Percentiles rank a stretch among this genome's conserved stretches.
phyloP scores from a whole-genome alignment of 1,139 yeast genomes.

The Pichia sp. region DNA sequence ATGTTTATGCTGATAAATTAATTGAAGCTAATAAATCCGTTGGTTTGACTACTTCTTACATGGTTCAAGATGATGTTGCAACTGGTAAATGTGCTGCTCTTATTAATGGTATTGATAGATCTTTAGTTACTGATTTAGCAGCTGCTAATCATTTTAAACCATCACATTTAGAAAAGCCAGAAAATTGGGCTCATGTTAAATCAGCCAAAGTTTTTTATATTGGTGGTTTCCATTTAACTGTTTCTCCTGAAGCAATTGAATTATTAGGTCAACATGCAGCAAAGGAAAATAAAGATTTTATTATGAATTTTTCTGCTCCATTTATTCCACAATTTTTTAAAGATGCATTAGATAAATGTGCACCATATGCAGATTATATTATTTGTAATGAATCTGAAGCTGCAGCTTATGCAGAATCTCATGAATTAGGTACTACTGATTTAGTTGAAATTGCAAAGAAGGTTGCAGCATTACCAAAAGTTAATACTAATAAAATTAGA shows the following conservation, averaged over 20 bases:
- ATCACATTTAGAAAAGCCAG: constrained; percentile 79
- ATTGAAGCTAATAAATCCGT: constrained; percentile 77
- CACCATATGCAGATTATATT: constrained; percentile 86
- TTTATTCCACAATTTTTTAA: constrained; percentile 94
- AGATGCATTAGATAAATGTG: constrained; percentile 72
- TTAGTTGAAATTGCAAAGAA: constrained; percentile 73
- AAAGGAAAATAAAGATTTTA: constrained; percentile 72
- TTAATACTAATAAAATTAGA: constrained; percentile 64
- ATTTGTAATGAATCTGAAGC: constrained; percentile 98
- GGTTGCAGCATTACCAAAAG: constrained; percentile 76
- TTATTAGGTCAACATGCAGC: constrained; percentile 90
- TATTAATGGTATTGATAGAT: constrained; percentile 76
- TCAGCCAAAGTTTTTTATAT: constrained; percentile 78
- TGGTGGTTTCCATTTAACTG: constrained; percentile 98
- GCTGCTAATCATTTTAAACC: constrained; percentile 98
- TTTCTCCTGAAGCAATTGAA: constrained; percentile 89
- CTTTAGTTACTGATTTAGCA: constrained; percentile 90
- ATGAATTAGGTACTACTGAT: constrained; percentile 56
- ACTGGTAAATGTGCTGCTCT: constrained; percentile 99
- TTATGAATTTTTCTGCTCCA: constrained; percentile 91
- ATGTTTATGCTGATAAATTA: constrained; percentile 77
- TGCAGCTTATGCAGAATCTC: constrained; percentile 86
- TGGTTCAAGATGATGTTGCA: constrained; percentile 65
- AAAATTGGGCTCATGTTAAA: constrained; percentile 85
- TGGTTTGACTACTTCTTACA: constrained; percentile 83